Conservation (phyloP, 2,329 filamentous ascomycete genomes). For the Amauroascus verrucosus region DNA sequence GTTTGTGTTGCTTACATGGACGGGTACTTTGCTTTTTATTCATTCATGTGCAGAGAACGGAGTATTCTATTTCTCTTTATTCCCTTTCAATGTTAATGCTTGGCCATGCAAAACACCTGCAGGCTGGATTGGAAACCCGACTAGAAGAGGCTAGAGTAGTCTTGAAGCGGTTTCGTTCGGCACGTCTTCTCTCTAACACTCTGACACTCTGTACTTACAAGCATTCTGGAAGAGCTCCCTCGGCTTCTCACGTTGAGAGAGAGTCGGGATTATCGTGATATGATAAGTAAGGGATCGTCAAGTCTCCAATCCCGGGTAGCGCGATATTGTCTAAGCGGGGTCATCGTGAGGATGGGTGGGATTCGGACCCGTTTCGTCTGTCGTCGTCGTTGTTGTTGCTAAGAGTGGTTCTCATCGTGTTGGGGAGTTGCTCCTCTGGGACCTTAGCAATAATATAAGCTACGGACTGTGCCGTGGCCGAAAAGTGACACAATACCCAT, state of each 20-base stretch:
- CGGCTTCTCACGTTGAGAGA: too few relatives aligned
- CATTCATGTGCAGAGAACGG: too few relatives aligned
- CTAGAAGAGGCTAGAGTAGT: neutral
- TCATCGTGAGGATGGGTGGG: too few relatives aligned
- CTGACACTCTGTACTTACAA: too few relatives aligned
- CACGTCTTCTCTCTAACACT: too few relatives aligned
- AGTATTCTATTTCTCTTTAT: neutral
- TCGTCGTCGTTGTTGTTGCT: too few relatives aligned
- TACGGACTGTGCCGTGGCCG: neutral
- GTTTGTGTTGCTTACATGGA: too few relatives aligned
- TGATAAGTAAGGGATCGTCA: too few relatives aligned
- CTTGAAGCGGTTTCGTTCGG: neutral
- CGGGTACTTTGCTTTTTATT: too few relatives aligned
- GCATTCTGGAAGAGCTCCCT: too few relatives aligned
- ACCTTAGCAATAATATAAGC: neutral
- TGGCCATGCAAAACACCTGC: slow-evolving; percentile 7
- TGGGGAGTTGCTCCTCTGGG: neutral
- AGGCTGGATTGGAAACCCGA: neutral
- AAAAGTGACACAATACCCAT: neutral
- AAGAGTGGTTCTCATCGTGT: neutral
- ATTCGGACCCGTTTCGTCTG: too few relatives aligned
- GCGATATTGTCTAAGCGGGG: neutral
- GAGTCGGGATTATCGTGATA: too few relatives aligned
- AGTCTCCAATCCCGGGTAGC: neutral
- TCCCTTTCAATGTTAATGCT: neutral